Evolutionary conservation across 257 asterid species (phyloP).

Genomic region (Hygrophila difformis): DNA sequence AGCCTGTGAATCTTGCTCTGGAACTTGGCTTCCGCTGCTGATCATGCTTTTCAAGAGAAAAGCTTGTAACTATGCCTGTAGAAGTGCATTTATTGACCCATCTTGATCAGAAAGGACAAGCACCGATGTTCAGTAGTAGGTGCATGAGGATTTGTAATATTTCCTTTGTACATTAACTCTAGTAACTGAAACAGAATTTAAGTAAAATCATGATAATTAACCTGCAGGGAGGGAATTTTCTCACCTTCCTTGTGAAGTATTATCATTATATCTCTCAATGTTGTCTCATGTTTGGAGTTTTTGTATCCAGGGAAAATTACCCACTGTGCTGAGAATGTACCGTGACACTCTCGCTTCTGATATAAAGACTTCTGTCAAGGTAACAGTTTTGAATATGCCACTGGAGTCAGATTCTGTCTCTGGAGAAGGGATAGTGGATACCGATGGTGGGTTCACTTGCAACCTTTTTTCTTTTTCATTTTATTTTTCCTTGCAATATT

Average conservation of each 20-base stretch:
- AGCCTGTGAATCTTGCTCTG: no score
- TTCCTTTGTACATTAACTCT: no score
- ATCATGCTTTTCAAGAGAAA: no score
- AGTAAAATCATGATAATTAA: no score
- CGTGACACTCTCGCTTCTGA: slow-evolving; percentile 86
- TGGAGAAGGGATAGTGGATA: slow-evolving; percentile 65
- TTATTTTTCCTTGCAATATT: slow-evolving; percentile 9
- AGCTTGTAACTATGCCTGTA: not conserved
- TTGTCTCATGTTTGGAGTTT: slow-evolving; percentile 12
- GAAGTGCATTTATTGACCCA: slow-evolving; percentile 4
- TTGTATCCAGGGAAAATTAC: slow-evolving; percentile 78
- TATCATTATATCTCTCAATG: slow-evolving; percentile 11
- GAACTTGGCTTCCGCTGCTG: no score
- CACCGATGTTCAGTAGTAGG: slow-evolving; percentile 11
- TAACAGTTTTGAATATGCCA: slow-evolving; percentile 71
- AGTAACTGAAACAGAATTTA: no score
- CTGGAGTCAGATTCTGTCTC: slow-evolving; percentile 63
- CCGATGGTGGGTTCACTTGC: slow-evolving; percentile 60
- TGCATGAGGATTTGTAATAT: slow-evolving; percentile 6
- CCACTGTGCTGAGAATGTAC: slow-evolving; percentile 87
- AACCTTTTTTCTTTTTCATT: slow-evolving; percentile 11
- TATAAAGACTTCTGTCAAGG: slow-evolving; percentile 78
- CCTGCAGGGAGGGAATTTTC: not conserved
- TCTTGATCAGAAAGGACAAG: not conserved
- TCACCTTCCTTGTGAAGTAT: slow-evolving; percentile 4